Evolutionary conservation across 2,329 filamentous ascomycete genomes (phyloP), one percentile per base, ranked within the genome.

Genomic region (Penicillium sp.): DNA sequence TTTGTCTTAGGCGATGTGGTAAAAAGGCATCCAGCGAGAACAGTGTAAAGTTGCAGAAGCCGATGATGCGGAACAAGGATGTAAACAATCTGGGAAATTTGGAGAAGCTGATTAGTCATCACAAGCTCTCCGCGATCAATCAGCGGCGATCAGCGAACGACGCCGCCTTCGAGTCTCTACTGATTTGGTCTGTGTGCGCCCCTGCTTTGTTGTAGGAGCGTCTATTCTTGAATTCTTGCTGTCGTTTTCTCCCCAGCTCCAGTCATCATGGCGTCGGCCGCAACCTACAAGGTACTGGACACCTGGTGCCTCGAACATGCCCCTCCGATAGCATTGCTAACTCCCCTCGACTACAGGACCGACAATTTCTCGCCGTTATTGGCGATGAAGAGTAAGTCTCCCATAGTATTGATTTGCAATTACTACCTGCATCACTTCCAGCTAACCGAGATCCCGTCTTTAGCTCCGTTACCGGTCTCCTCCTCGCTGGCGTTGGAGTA

Each of bases 281-380:
- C 81, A 44, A 51, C 66, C 61, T 85, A 83, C 74, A 84, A 84
- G 70, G 73, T 76, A 69, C 46, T 36, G 53, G 52, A 54, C 46
- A 54, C 48, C 30, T 48, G 31, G n/a, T 46, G 31, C 35, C 49
- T 57, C 27, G 31, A 50, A 43, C 47, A 51, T 2, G 50, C 87
- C 80, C 73, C 87, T 51, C 55, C 48, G 57, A 59, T 44, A 53
- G 46, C 47, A 25, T 54, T 43, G 46, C 57, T 62, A 58, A 63
- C 48, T 44, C 10, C 13, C 18, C 47, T 35, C 30, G 25, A 43
- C 44, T 53, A 50, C 48, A 91, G 77, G 91, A 97, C 76, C 84
- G 94, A 66, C 88, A 99, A 76, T 96, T 99, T 70, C 84, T 99
- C 53, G 94, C 94, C 59, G 92, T 99, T 44, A 99, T 99, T 69